These are phyloP conservation scores for Microdochium nivale DNA, from an alignment of 2,329 filamentous ascomycete genomes.

Conservation along the genomic window DNA sequence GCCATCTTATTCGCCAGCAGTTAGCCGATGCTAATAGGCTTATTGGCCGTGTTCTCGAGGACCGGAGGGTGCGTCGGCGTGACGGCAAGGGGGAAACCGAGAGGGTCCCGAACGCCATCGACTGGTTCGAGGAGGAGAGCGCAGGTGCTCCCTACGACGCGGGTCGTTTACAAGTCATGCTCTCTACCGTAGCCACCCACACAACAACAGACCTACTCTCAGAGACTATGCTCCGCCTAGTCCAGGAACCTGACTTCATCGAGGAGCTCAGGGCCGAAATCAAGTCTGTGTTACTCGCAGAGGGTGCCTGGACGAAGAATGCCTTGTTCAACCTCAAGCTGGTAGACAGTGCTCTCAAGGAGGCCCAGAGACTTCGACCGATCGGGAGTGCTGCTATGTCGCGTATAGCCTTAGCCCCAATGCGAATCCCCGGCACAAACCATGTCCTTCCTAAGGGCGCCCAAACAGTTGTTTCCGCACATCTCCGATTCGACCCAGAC, in stretches of 20 bases:
- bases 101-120: constrained; percentile 5
- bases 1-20: neutral
- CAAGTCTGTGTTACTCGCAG: too few species aligned
- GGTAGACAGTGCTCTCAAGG: too few species aligned
- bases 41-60: neutral
- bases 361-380: too few species aligned
- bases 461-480: too few species aligned
- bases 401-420: constrained; percentile 21
- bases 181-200: constrained; percentile 13
- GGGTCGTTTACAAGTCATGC: constrained; percentile 6
- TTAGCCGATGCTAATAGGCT: neutral
- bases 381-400: constrained; percentile 33
- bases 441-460: too few species aligned
- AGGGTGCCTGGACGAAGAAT: too few species aligned
- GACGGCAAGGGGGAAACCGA: neutral
- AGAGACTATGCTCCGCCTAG: constrained; percentile 15
- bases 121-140: too few species aligned
- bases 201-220: constrained; percentile 11
- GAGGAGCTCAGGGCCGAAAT: too few species aligned
- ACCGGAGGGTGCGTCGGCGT: neutral
- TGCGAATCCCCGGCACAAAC: constrained; percentile 16
- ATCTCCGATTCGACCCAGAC: constrained; percentile 2
- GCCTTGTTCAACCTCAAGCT: too few species aligned
- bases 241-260: constrained; percentile 21
- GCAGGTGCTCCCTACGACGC: neutral